These are phyloP conservation scores for Podila clonocystis DNA, from an alignment of 192 early-diverging fungal genomes.

Conservation along the genomic window DNA sequence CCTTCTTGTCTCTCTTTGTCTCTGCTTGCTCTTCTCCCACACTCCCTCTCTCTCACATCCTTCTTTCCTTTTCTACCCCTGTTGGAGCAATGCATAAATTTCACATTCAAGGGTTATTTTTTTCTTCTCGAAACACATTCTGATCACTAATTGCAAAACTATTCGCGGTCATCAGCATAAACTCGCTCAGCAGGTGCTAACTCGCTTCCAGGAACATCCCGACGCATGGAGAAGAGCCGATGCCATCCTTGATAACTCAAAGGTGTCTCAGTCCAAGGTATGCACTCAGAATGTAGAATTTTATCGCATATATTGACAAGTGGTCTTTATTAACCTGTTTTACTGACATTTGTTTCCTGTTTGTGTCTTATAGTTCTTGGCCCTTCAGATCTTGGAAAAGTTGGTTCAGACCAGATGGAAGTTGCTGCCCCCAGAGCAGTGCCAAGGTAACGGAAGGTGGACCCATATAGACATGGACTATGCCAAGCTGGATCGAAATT, in stretches of 20 bases:
- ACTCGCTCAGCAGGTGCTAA: conserved; percentile 86
- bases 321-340: background rate
- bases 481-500: background rate
- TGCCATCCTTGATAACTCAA: conserved; percentile 86
- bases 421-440: conserved; percentile 84
- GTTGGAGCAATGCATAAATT: background rate
- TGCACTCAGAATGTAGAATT: no score
- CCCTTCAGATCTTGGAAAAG: conserved; percentile 92
- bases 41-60: background rate
- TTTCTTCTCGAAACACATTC: background rate
- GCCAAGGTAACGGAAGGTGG: conserved; percentile 67
- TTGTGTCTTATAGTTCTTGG: conserved; percentile 76
- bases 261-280: conserved; percentile 88
- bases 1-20: background rate
- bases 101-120: conserved; percentile 1
- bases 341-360: background rate
- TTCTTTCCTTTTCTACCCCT: no score
- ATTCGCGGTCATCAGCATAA: conserved; percentile 69
- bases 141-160: background rate
- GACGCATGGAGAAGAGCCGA: conserved; percentile 97
- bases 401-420: conserved; percentile 99
- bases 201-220: conserved; percentile 94
- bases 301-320: background rate
- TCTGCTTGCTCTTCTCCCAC: background rate
- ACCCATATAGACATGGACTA: background rate